phyloP scores from a whole-genome alignment of 805 yeast species.

The Candida ponderosae region DNA sequence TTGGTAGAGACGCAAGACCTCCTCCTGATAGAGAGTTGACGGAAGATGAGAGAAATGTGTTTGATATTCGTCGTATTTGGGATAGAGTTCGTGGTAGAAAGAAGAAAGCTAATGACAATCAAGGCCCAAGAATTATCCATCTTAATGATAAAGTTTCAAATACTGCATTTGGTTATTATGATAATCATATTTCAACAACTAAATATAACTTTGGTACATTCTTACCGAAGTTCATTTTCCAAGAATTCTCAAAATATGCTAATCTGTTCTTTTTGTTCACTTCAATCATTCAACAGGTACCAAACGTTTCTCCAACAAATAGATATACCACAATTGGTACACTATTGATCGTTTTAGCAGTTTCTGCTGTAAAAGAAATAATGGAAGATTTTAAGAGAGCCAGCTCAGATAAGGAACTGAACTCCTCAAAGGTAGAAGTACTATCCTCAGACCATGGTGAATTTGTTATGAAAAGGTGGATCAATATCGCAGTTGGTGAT shows the following conservation, averaged over 20 bases:
- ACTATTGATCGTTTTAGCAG: constrained; percentile 70
- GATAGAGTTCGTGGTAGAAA: constrained; percentile 26
- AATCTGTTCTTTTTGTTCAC: constrained; percentile 90
- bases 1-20: constrained; percentile 8
- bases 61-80: constrained; percentile 30
- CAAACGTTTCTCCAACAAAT: constrained; percentile 93
- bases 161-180: constrained; percentile 48
- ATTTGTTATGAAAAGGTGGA: constrained; percentile 71
- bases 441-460: constrained; percentile 46
- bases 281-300: constrained; percentile 92
- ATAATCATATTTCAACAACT: constrained; percentile 89
- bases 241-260: constrained; percentile 96
- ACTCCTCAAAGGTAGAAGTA: constrained; percentile 67
- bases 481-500: constrained; percentile 85
- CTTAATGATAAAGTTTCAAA: constrained; percentile 59
- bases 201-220: constrained; percentile 92
- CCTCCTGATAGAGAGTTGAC: constrained; percentile 17
- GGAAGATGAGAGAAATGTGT: constrained; percentile 25
- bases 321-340: constrained; percentile 94
- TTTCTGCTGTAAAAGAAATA: constrained; percentile 88
- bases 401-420: constrained; percentile 81
- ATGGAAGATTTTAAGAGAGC: constrained; percentile 88
- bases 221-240: constrained; percentile 88
- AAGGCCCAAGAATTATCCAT: constrained; percentile 59
- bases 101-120: constrained; percentile 2